Conservation (phyloP, 805 yeast genomes). For the Starmerella scarabaei region DNA sequence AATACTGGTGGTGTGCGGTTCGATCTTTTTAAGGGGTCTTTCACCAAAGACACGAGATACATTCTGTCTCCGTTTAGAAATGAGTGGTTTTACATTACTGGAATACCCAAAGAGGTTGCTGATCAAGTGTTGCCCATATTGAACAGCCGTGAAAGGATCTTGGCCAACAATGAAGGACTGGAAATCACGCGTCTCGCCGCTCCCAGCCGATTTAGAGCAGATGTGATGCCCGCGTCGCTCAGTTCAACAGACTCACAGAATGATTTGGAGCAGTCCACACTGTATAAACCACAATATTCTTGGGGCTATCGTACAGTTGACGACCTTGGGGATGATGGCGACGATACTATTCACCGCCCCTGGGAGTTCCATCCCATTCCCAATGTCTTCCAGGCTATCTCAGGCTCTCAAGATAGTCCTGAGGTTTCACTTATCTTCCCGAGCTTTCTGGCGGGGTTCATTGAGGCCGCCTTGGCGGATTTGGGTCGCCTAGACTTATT, state of each 20-base stretch:
- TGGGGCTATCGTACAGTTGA: conserved; percentile 70
- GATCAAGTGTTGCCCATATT: conserved; percentile 39
- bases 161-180: conserved; percentile 5
- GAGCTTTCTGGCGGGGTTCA: conserved; percentile 51
- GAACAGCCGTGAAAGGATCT: conserved; percentile 30
- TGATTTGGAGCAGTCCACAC: neutral
- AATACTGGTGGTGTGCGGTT: conserved; percentile 82
- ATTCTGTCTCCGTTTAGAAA: conserved; percentile 77
- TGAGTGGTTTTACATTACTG: conserved; percentile 54
- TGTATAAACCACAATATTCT: conserved; percentile 1
- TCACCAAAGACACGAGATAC: conserved; percentile 63
- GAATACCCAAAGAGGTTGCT: conserved; percentile 48
- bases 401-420: neutral
- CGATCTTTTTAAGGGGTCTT: conserved; percentile 73
- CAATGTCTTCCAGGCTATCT: conserved; percentile 49
- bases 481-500: conserved; percentile 20
- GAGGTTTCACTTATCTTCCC: conserved; percentile 62
- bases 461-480: conserved; percentile 34
- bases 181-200: neutral
- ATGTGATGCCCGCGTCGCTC: neutral
- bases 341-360: conserved; percentile 57
- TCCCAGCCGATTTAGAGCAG: neutral
- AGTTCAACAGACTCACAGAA: too few species aligned
- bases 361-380: conserved; percentile 53
- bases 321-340: conserved; percentile 78